A percentile compares a stretch with the other conserved stretches of the same genome.
phyloP scores from a whole-genome alignment of 2,329 filamentous ascomycete genomes.

The Arthrobotrys sphaeroides region DNA sequence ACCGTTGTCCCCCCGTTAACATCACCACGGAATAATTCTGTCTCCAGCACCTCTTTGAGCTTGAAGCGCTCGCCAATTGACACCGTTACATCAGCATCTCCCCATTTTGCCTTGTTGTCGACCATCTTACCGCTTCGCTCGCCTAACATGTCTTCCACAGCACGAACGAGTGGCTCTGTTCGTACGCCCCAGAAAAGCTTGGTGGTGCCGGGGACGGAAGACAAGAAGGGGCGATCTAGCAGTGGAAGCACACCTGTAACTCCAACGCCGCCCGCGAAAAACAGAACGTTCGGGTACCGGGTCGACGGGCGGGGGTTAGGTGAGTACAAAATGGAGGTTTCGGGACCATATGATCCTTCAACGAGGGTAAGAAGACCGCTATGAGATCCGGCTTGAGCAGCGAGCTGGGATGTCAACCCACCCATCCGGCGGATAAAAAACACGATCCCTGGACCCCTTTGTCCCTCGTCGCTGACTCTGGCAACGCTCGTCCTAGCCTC shows the following conservation, averaged over 20 bases:
- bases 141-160: background rate
- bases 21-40: background rate
- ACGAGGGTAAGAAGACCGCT: background rate
- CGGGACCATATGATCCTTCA: constrained; percentile 48
- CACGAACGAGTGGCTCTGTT: background rate
- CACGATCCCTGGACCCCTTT: background rate
- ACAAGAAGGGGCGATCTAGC: background rate
- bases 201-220: background rate
- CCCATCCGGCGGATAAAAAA: constrained; percentile 6
- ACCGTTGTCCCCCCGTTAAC: background rate
- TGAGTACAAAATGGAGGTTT: constrained; percentile 32
- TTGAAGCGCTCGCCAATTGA: background rate
- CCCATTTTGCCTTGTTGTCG: constrained; percentile 4
- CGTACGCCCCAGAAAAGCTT: constrained; percentile 21
- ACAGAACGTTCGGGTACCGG: constrained; percentile 57
- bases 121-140: background rate
- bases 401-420: constrained; percentile 3
- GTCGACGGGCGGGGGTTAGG: background rate
- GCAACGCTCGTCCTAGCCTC: background rate
- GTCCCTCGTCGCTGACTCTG: background rate
- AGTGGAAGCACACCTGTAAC: constrained; percentile 59
- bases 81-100: background rate
- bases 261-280: constrained; percentile 60
- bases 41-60: background rate
- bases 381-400: background rate